These are phyloP conservation scores for Tulasnella sp. DNA, from an alignment of 768 basidiomycete species.

Conservation along the genomic window DNA sequence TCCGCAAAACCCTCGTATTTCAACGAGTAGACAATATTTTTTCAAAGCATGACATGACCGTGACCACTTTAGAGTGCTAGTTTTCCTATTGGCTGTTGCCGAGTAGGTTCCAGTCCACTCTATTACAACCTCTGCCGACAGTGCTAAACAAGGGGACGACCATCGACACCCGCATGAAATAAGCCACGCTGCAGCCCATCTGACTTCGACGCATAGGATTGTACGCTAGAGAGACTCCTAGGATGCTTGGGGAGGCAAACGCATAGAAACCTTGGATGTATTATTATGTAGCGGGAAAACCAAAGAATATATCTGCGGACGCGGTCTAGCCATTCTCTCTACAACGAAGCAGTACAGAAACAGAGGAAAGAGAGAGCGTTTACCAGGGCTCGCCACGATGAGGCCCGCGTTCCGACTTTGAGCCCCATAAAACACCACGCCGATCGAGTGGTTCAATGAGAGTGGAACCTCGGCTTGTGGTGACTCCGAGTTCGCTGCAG, in stretches of 20 bases:
- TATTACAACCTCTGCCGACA: background rate
- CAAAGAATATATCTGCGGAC: too few species aligned
- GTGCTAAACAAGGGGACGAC: background rate
- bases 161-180: too few species aligned
- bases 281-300: too few species aligned
- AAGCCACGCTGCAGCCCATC: background rate
- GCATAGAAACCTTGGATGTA: too few species aligned
- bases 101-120: too few species aligned
- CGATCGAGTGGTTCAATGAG: background rate
- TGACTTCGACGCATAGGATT: background rate
- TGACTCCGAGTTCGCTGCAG: background rate
- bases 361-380: background rate
- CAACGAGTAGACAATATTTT: too few species aligned
- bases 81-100: too few species aligned
- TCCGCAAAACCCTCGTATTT: too few species aligned
- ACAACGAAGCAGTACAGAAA: background rate
- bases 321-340: too few species aligned
- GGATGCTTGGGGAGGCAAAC: background rate
- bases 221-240: background rate
- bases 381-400: background rate
- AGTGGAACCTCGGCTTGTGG: background rate
- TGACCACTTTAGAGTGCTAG: too few species aligned
- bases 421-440: background rate
- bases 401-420: conserved; percentile 6
- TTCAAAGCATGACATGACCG: too few species aligned